These are phyloP conservation scores for Candida tropicalis DNA, from an alignment of 1,139 yeast species.

Conservation along the genomic window DNA sequence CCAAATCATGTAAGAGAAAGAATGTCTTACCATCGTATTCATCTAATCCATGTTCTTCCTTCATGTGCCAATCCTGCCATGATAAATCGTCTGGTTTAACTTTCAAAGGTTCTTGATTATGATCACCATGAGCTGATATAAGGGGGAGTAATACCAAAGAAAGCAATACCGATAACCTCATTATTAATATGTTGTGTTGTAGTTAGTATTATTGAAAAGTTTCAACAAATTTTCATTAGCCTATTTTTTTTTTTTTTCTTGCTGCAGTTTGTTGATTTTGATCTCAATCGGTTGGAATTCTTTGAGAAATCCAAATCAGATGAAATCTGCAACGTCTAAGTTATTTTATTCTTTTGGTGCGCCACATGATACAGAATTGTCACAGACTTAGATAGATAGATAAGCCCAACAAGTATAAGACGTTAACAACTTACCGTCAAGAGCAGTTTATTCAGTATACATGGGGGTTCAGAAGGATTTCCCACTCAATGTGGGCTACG, in stretches of 20 bases:
- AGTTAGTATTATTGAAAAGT: not conserved
- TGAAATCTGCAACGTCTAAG: too few species aligned
- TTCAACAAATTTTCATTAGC: not conserved
- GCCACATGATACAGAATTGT: too few species aligned
- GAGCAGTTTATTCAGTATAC: too few species aligned
- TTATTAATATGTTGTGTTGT: not conserved
- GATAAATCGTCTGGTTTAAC: slow-evolving; percentile 50
- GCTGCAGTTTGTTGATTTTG: not conserved
- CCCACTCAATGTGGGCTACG: too few species aligned
- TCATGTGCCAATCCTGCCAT: slow-evolving; percentile 92
- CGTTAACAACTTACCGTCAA: too few species aligned
- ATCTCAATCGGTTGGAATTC: too few species aligned
- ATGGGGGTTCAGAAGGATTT: too few species aligned
- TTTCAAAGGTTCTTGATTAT: slow-evolving; percentile 13
- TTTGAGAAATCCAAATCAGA: too few species aligned
- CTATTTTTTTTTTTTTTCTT: not conserved
- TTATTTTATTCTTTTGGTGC: too few species aligned
- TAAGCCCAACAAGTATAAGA: too few species aligned
- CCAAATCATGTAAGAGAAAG: slow-evolving; percentile 77
- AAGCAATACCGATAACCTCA: not conserved
- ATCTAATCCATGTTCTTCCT: slow-evolving; percentile 79
- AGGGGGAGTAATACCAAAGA: slow-evolving; percentile 1
- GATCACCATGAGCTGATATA: slow-evolving; percentile 22
- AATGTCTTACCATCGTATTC: slow-evolving; percentile 76
- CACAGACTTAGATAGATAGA: too few species aligned